Evolutionary conservation across 495 filamentous ascomycete species (phyloP), one percentile per base, ranked within the genome.

Genomic region (Penicillium odoratum): DNA sequence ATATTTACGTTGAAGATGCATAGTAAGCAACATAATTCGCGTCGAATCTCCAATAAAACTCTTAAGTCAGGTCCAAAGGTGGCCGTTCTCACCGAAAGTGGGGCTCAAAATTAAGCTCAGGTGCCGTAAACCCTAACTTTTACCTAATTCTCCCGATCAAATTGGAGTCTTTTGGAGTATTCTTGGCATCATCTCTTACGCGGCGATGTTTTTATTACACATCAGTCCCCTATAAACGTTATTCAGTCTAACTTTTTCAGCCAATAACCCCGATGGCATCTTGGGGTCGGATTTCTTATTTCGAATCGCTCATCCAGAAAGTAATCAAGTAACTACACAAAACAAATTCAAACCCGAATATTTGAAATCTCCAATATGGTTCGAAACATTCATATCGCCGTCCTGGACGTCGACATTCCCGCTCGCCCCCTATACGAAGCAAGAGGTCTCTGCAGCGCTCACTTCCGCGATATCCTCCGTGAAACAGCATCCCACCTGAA

Each of bases 351-450:
- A 57, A 42, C 6, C 10, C 8, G 42, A 46, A 46, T 18, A 40
- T 16, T 21, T 9, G 5, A 47, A 48, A 49, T 9, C 1, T 6
- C 15, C 45, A 48, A 50, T 16, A 68, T 68, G 62, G 59, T 58
- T 45, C 64, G 51, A 64, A 63, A 56, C 48, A 64, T 72, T 47
- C 69, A 73, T 53, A 61, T 74, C 50, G 70, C 71, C 21, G 62
- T 72, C 45, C 62, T 74, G 34, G 71, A 74, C 55, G 65, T 68
- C 36, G 71, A 74, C 38, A 68, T 74, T 42, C 71, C 71, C 25
- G 67, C 63, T 1, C 71, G 62, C 21, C 25, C 52, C 5, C 59
- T 72, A 8, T 74, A 74, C 54, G 65, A 66, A 33, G 65, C 66
- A 8, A 65, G 67, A 4, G 71, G 71, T 7, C 60, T 74, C 15